A percentile compares a stretch with the other conserved stretches of the same genome.
These are phyloP conservation scores for Xenoacremonium recifei DNA, from an alignment of 2,329 filamentous ascomycete genomes.

Conservation along the genomic window DNA sequence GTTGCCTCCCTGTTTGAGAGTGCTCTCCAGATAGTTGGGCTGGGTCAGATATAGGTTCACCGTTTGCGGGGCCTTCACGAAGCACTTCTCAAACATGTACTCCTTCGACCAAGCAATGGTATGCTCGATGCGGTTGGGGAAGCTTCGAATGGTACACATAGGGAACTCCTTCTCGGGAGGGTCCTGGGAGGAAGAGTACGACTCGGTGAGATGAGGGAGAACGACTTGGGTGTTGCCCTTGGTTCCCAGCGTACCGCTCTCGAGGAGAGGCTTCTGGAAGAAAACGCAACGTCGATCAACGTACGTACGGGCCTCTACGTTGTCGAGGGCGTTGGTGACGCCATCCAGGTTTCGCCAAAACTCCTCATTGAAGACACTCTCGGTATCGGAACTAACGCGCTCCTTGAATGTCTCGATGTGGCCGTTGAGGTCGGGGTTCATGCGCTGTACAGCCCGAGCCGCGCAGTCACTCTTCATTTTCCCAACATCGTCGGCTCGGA, in stretches of 20 bases:
- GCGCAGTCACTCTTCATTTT: constrained; percentile 96
- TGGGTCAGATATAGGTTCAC: constrained; percentile 93
- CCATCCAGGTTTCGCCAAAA: constrained; percentile 89
- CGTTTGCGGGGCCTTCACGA: constrained; percentile 89
- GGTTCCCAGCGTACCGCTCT: constrained; percentile 96
- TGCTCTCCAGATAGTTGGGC: constrained; percentile 83
- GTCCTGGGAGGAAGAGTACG: constrained; percentile 92
- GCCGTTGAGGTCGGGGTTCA: constrained; percentile 90
- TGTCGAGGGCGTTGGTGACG: constrained; percentile 96
- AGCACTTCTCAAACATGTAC: constrained; percentile 83
- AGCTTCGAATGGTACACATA: constrained; percentile 96
- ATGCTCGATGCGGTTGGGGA: constrained; percentile 97
- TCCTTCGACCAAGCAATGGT: constrained; percentile 98
- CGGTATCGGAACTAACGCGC: constrained; percentile 86
- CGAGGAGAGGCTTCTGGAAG: constrained; percentile 94
- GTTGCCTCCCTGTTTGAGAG: constrained; percentile 88
- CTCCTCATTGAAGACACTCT: constrained; percentile 88
- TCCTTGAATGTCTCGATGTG: constrained; percentile 87
- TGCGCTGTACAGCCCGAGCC: constrained; percentile 81
- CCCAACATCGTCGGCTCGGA: constrained; percentile 90
- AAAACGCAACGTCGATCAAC: constrained; percentile 96
- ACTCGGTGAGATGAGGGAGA: constrained; percentile 87
- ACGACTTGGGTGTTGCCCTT: constrained; percentile 99
- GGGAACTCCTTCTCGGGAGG: constrained; percentile 98
- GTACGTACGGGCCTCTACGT: constrained; percentile 94